Evolutionary conservation across 345 rosid species (phyloP), one percentile per base, ranked within the genome.

Genomic region (Atalantia buxifolia): DNA sequence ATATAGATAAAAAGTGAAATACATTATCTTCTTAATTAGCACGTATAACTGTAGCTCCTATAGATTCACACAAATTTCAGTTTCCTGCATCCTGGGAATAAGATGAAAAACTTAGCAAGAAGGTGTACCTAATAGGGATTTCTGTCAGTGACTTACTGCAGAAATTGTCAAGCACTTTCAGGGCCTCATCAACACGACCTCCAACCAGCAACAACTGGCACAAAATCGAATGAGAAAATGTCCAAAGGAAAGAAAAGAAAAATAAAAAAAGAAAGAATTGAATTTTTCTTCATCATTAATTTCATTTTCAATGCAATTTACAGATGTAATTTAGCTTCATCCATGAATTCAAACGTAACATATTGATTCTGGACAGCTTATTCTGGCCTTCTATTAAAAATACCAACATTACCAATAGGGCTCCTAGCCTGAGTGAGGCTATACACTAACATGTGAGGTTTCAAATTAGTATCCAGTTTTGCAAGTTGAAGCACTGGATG

Each of bases 171-270:
- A 93, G 86, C 78, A 84, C 88, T 38, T 79, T 76, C 80, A 92
- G 76, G 0, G 97, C 96, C 84, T 87, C 93, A 48, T 85, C 85
- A 61, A 87, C 85, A 79, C 85, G 85, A 71, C 94, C 90, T 69
- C 94, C 94, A 76, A 90, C 78, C 81, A 93, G 85, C 82, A 95
- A 80, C 81, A 93, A 85, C 99, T 95, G 85, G 62, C 57, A 83
- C 7, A 78, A 78, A 61, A 71, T 14, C 25, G 25, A 68, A 18
- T 66, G 5, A 25, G 45, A 68, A 67, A 66, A 66, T 75, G 48
- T 64, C 24, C 55, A 66, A 40, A 40, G 13, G 13, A 40, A 55
- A 38, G 10, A 38, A 38, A 38, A 38, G 42, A 7, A 36, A 36
- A 36, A 38, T 10, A 38, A 8, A 16, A 66, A 25, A 4, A 53